These are phyloP conservation scores for Ceriops zippeliana DNA, from an alignment of 345 rosid genomes.

Conservation along the genomic window DNA sequence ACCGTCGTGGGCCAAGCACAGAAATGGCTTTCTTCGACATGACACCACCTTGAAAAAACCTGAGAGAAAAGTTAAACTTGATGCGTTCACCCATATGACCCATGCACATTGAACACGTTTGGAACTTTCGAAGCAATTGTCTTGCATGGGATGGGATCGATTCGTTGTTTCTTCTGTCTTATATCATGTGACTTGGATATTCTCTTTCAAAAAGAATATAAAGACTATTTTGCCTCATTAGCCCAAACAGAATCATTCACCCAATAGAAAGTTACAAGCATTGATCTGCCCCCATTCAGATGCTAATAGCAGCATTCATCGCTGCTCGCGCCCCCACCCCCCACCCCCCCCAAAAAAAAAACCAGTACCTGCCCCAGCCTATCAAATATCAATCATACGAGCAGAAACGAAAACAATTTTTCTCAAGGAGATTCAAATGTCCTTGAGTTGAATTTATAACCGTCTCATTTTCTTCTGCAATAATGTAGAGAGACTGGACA, in stretches of 20 bases:
- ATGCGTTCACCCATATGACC: constrained; percentile 9
- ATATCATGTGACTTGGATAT: neutral
- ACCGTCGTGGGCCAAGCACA: constrained; percentile 21
- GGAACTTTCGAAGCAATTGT: constrained; percentile 10
- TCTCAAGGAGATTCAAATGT: no score
- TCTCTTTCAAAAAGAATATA: neutral
- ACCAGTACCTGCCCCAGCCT: no score
- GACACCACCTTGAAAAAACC: constrained; percentile 7
- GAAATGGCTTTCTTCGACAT: constrained; percentile 10
- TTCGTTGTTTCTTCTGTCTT: constrained; percentile 8
- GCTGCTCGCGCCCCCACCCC: no score
- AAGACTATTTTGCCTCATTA: no score
- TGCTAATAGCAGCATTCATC: no score
- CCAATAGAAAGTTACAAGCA: no score
- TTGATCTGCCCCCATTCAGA: no score
- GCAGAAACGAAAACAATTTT: no score
- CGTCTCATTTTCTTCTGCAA: neutral
- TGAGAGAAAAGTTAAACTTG: constrained; percentile 13
- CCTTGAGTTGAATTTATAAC: neutral
- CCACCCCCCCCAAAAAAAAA: no score
- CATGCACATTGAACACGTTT: constrained; percentile 7
- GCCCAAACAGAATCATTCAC: no score
- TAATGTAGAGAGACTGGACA: neutral
- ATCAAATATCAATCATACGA: no score
- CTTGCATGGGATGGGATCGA: constrained; percentile 12